Conservation (phyloP, 2,329 filamentous ascomycete species). For the Celoporthe dispersa region DNA sequence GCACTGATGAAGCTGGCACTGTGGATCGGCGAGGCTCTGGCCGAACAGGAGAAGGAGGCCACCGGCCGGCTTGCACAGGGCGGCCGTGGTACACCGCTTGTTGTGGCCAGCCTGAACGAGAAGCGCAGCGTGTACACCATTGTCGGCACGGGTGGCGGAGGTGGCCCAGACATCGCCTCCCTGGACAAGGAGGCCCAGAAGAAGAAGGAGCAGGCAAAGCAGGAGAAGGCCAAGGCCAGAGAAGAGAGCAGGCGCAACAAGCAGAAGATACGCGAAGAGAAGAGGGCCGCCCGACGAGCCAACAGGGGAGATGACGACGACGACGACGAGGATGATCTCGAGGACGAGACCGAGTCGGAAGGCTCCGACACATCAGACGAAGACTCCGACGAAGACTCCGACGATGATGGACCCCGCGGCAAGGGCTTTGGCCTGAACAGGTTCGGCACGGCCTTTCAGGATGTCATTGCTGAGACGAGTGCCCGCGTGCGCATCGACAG, state of each 20-base stretch:
- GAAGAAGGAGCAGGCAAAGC: constrained; percentile 65
- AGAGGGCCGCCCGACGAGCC: constrained; percentile 59
- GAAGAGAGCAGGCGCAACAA: constrained; percentile 63
- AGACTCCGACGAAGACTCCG: constrained; percentile 52
- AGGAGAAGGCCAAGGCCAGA: constrained; percentile 64
- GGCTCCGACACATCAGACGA: constrained; percentile 47
- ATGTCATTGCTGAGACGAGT: constrained; percentile 89
- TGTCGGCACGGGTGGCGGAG: constrained; percentile 88
- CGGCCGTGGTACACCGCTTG: constrained; percentile 78
- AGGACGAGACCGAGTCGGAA: constrained; percentile 53
- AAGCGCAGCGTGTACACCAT: constrained; percentile 86
- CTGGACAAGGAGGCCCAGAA: constrained; percentile 69
- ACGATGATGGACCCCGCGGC: constrained; percentile 56
- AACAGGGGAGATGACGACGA: constrained; percentile 48
- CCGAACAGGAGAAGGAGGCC: constrained; percentile 81
- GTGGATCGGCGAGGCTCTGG: constrained; percentile 91
- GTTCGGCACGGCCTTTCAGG: constrained; percentile 94
- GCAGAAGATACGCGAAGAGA: constrained; percentile 64
- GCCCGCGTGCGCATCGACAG: constrained; percentile 90
- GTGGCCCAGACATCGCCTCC: constrained; percentile 72
- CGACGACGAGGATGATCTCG: constrained; percentile 48
- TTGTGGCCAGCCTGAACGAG: constrained; percentile 89
- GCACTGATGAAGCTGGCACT: constrained; percentile 91
- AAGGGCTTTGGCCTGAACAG: constrained; percentile 80
- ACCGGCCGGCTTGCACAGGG: constrained; percentile 72